Base-by-base conservation (phyloP, 2,329 filamentous ascomycete species). In the Trichoderma semiorbis region DNA sequence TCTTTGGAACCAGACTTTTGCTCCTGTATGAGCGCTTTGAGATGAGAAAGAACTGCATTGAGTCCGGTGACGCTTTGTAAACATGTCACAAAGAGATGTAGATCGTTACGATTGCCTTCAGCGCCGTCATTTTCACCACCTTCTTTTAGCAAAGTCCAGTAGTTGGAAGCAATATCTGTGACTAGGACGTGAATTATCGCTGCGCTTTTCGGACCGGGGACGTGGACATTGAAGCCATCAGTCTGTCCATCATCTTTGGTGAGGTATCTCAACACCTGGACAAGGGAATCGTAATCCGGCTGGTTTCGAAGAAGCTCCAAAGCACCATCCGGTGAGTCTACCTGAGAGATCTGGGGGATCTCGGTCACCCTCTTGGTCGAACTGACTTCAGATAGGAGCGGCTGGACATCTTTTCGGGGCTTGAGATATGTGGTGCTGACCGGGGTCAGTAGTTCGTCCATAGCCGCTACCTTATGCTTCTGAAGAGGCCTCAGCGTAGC, bases 131-230 rank as follows among this genome's bases (percentile, higher is more conserved):
- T 71, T 26, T 74, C 43, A 3, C 75, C 72, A n/a, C 82, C 83
- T 71, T 88, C 86, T 47, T 84, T 81, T 18, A 95, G 78, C 10
- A 89, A 77, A 3, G 85, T 78, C 95, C 96, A 98, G 81, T 95
- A 97, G 78, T 95, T 93, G 1, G 93, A 92, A 8, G 94, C 84
- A 30, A 92, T 94, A 36, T 90, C 88, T 18, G 88, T 90, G 72
- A 97, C 89, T 43, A 99, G 83, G 3, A 89, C 83, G 77, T 94
- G 91, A 67, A 95, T 85, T 36, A 98, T 88, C 76, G 94, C 92
- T 24, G 93, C 90, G 71, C 90, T 88, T 73, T 89, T 83, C 1
- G 95, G 90, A 36, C 87, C 87, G 4, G 93, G 91, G 3, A 72
- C 68, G 11, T 77, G 76, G 11, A 81, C 71, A 18, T 72, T 74